Conservation (phyloP, 2,329 filamentous ascomycete species). For the Diaporthe amygdali region DNA sequence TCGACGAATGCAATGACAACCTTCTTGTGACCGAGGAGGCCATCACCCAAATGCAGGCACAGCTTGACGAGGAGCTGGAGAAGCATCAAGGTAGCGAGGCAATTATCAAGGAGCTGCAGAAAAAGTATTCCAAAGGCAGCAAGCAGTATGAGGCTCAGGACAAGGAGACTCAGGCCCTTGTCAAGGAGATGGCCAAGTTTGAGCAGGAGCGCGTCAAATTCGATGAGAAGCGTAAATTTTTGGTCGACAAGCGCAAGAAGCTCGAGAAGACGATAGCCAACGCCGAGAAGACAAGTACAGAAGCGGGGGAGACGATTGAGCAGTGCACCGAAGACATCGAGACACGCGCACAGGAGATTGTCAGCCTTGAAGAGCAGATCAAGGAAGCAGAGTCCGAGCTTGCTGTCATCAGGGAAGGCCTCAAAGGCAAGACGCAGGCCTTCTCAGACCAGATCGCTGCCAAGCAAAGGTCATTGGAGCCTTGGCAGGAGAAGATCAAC, state of each 20-base stretch:
- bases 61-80: slow-evolving; percentile 85
- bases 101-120: slow-evolving; percentile 87
- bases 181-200: slow-evolving; percentile 89
- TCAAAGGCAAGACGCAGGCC: slow-evolving; percentile 95
- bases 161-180: slow-evolving; percentile 77
- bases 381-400: slow-evolving; percentile 83
- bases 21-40: slow-evolving; percentile 87
- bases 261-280: slow-evolving; percentile 85
- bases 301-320: slow-evolving; percentile 78
- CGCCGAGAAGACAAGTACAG: slow-evolving; percentile 74
- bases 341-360: slow-evolving; percentile 75
- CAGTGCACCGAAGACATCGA: slow-evolving; percentile 81
- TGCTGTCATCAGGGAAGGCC: slow-evolving; percentile 77
- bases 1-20: slow-evolving; percentile 87
- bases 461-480: slow-evolving; percentile 93
- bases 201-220: slow-evolving; percentile 98
- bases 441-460: slow-evolving; percentile 90
- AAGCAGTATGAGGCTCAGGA: slow-evolving; percentile 85
- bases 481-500: slow-evolving; percentile 97
- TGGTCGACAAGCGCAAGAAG: slow-evolving; percentile 91
- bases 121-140: slow-evolving; percentile 79
- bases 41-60: slow-evolving; percentile 85
- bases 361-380: slow-evolving; percentile 76
- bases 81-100: slow-evolving; percentile 91
- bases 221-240: slow-evolving; percentile 96